Conservation (phyloP, 140 eudicot species). For the Oenanthe javanica region DNA sequence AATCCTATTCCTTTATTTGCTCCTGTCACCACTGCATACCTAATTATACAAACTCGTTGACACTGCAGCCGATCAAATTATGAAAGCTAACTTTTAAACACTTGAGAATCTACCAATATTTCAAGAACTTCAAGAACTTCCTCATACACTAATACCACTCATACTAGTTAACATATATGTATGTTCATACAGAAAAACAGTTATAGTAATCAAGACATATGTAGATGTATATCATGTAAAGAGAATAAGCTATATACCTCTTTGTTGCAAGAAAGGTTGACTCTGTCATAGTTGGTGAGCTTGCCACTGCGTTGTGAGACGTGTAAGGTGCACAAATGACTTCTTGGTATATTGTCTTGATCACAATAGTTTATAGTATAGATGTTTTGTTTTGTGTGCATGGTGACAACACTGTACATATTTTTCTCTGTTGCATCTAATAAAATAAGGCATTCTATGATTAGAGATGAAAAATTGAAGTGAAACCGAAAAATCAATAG, state of each 20-base stretch:
- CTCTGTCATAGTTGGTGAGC: background rate
- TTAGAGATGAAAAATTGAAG: background rate
- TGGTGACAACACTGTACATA: background rate
- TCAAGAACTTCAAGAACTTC: background rate
- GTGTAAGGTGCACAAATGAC: background rate
- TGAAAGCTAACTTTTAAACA: background rate
- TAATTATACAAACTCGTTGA: background rate
- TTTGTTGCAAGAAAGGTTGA: conserved; percentile 6
- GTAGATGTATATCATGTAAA: background rate
- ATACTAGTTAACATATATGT: background rate
- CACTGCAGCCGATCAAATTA: background rate
- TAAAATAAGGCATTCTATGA: background rate
- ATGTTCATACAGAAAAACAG: too few species aligned
- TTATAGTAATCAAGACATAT: too few species aligned
- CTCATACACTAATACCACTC: background rate
- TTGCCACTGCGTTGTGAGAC: background rate
- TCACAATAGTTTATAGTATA: background rate
- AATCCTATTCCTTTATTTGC: conserved; percentile 67
- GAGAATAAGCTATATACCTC: background rate
- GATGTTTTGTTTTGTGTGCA: background rate
- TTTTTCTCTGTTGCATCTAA: background rate
- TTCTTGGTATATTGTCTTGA: background rate
- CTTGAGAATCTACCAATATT: background rate
- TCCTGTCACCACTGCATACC: conserved; percentile 76
- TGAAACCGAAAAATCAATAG: background rate